These are phyloP conservation scores for Eucalyptus cladocalyx DNA, from an alignment of 345 rosid species.

Conservation along the genomic window DNA sequence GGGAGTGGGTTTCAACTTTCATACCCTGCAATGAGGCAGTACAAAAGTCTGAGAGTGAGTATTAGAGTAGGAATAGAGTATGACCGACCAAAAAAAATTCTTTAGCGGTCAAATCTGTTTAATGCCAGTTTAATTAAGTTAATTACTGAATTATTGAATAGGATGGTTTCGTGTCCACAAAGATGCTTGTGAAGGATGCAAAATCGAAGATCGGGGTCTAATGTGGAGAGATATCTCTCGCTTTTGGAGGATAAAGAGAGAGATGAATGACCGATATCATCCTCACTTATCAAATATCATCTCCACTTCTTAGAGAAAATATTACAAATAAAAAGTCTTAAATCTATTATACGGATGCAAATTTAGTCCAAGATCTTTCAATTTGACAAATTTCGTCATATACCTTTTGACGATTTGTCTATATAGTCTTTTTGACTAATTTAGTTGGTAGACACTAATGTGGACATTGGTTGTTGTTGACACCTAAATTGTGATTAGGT, in stretches of 20 bases:
- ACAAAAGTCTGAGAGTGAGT: too few relatives aligned
- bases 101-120: neutral
- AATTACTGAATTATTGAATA: neutral
- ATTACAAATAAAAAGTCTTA: too few relatives aligned
- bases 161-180: neutral
- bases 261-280: neutral
- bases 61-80: too few relatives aligned
- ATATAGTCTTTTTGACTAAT: neutral
- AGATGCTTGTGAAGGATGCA: neutral
- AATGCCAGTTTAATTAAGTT: neutral
- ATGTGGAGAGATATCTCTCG: neutral
- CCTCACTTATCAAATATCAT: neutral
- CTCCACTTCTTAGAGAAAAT: neutral
- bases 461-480: neutral
- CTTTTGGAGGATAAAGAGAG: neutral
- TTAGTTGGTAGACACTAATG: neutral
- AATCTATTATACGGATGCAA: fast-evolving
- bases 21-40: too few relatives aligned
- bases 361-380: too few relatives aligned
- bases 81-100: too few relatives aligned
- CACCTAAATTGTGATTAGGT: too few relatives aligned
- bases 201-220: neutral
- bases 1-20: too few relatives aligned
- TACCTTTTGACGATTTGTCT: too few relatives aligned
- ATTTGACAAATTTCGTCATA: too few relatives aligned